These are phyloP conservation scores for Kalmanozyma brasiliensis DNA, from an alignment of 1,284 basidiomycete species.

Conservation along the genomic window DNA sequence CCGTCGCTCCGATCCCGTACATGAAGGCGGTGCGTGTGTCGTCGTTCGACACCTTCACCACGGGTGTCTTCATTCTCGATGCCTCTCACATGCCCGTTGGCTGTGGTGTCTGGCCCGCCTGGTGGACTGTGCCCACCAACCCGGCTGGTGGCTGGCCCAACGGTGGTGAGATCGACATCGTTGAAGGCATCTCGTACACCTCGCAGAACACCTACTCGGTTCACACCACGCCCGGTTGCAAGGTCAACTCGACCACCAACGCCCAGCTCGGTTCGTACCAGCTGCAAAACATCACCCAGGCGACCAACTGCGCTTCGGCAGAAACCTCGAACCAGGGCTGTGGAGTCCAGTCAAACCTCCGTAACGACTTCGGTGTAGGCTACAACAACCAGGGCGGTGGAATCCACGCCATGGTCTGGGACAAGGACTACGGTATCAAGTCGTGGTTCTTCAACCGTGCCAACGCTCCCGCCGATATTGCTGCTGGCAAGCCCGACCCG, in stretches of 20 bases:
- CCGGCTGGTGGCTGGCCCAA: constrained; percentile 52
- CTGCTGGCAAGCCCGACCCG: constrained; percentile 66
- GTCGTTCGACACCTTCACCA: constrained; percentile 51
- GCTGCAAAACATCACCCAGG: constrained; percentile 53
- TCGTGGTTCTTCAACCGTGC: constrained; percentile 74
- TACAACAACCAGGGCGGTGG: constrained; percentile 77
- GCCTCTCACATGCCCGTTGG: constrained; percentile 51
- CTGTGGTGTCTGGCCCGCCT: constrained; percentile 61
- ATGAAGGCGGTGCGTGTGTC: constrained; percentile 46
- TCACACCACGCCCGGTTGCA: constrained; percentile 49
- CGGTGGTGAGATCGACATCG: constrained; percentile 60
- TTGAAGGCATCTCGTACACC: constrained; percentile 56
- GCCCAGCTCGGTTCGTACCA: constrained; percentile 29
- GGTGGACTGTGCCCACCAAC: constrained; percentile 55
- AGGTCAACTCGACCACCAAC: constrained; percentile 39
- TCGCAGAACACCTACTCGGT: constrained; percentile 53
- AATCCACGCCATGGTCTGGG: constrained; percentile 62
- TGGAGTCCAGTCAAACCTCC: constrained; percentile 71
- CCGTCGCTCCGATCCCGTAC: constrained; percentile 31
- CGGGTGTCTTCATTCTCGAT: constrained; percentile 51
- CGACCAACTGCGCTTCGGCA: constrained; percentile 73
- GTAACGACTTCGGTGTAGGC: constrained; percentile 72
- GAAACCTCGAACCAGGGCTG: constrained; percentile 75
- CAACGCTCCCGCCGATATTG: constrained; percentile 70
- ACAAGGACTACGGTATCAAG: constrained; percentile 69